These are phyloP conservation scores for Cynara cardunculus DNA, from an alignment of 129 eudicot species.

Conservation along the genomic window DNA sequence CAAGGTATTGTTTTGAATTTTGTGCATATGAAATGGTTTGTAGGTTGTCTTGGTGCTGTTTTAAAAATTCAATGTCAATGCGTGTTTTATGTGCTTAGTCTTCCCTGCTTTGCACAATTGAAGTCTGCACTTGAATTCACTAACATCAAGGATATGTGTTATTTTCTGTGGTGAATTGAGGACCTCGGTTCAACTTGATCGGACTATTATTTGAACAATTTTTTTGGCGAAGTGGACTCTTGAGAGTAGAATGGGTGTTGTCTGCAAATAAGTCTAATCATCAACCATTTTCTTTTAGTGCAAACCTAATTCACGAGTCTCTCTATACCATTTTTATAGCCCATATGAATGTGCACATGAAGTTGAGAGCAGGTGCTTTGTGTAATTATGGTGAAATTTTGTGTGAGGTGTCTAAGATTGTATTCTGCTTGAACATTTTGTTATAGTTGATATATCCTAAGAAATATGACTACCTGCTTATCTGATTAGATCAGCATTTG, in stretches of 20 bases:
- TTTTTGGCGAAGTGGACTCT: not conserved
- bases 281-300: not conserved
- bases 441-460: not conserved
- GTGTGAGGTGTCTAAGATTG: not conserved
- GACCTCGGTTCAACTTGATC: constrained; percentile 6
- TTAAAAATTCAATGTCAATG: constrained; percentile 1
- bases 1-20: constrained; percentile 49
- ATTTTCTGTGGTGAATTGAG: constrained; percentile 20
- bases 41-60: not conserved
- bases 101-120: not conserved
- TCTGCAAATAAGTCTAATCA: not conserved
- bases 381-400: not conserved
- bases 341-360: not conserved
- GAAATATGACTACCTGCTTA: not conserved
- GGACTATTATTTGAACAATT: not conserved
- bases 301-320: not conserved
- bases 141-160: constrained; percentile 1
- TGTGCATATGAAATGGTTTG: constrained; percentile 3
- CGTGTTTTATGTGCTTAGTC: not conserved
- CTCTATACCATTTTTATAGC: not conserved
- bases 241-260: not conserved
- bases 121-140: not conserved
- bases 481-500: not conserved
- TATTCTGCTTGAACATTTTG: not conserved
- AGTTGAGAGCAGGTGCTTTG: not conserved